Percentiles rank a stretch among this genome's conserved stretches.
phyloP scores from a whole-genome alignment of 768 basidiomycete species.

The Macrolepiota fuliginosa region DNA sequence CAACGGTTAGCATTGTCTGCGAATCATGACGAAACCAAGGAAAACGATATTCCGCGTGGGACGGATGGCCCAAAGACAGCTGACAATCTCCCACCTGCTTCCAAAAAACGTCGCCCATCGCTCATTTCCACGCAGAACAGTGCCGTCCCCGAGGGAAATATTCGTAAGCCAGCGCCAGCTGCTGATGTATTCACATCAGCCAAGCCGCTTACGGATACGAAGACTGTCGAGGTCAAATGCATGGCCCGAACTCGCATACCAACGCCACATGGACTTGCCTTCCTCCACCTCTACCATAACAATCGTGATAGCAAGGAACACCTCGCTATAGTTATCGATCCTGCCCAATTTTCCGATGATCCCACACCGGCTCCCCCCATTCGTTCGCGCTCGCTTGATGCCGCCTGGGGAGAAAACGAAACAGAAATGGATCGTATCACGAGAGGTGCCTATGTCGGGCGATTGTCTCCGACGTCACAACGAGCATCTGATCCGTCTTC shows the following conservation, averaged over 20 bases:
- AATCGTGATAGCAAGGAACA: slow-evolving; percentile 92
- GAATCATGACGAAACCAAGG: slow-evolving; percentile 41
- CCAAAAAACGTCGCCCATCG: slow-evolving; percentile 42
- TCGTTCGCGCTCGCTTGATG: slow-evolving; percentile 78
- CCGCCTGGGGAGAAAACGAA: slow-evolving; percentile 80
- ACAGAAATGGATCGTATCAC: slow-evolving; percentile 92
- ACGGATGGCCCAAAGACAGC: slow-evolving; percentile 34
- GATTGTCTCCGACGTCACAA: slow-evolving; percentile 58
- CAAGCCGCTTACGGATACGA: slow-evolving; percentile 30
- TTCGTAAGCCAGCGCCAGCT: slow-evolving; percentile 22
- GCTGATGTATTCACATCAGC: slow-evolving; percentile 18
- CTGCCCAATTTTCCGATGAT: slow-evolving; percentile 71
- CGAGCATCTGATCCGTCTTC: slow-evolving; percentile 40
- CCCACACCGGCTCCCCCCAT: slow-evolving; percentile 55
- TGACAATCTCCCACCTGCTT: slow-evolving; percentile 36
- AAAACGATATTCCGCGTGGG: slow-evolving; percentile 43
- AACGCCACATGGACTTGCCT: slow-evolving; percentile 90
- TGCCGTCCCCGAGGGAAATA: slow-evolving; percentile 17
- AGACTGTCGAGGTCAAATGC: slow-evolving; percentile 66
- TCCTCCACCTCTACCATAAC: slow-evolving; percentile 95
- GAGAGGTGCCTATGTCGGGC: slow-evolving; percentile 91
- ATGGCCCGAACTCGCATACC: slow-evolving; percentile 98
- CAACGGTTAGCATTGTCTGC: slow-evolving; percentile 43
- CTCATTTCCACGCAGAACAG: slow-evolving; percentile 20
- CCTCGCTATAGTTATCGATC: slow-evolving; percentile 91